These are phyloP conservation scores for Falciphora oryzae DNA, from an alignment of 2,329 filamentous ascomycete species.

Conservation along the genomic window DNA sequence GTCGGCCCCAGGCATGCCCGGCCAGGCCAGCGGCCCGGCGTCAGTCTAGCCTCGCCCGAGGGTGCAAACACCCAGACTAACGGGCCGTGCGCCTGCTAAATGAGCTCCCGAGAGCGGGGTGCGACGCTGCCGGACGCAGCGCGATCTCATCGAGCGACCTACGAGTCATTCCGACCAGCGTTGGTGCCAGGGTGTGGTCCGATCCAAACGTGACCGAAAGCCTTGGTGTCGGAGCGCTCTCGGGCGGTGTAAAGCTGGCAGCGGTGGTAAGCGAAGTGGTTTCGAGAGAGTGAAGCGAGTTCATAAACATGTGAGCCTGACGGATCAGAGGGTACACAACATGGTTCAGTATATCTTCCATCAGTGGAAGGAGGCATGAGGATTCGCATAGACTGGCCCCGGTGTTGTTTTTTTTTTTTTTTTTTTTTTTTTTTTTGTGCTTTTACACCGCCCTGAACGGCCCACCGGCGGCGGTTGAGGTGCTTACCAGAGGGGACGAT, in stretches of 20 bases:
- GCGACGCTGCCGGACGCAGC: neutral
- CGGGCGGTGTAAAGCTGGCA: neutral
- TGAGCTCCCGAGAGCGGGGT: neutral
- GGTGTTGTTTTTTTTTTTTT: neutral
- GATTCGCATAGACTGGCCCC: neutral
- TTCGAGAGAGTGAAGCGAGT: neutral
- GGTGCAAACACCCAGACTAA: conserved; percentile 51
- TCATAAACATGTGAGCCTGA: neutral
- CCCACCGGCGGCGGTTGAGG: neutral
- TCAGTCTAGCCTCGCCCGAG: conserved; percentile 49
- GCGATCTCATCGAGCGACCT: neutral
- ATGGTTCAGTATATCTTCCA: neutral
- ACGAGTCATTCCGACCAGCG: neutral
- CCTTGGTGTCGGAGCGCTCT: neutral
- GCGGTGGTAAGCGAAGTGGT: neutral
- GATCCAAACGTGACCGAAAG: neutral
- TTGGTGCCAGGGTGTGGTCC: neutral
- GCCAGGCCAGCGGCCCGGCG: conserved; percentile 53
- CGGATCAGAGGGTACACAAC: neutral
- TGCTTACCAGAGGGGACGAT: neutral
- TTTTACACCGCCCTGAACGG: neutral
- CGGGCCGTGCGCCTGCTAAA: conserved; percentile 52
- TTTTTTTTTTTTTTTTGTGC: neutral
- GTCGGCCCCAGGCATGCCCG: conserved; percentile 84
- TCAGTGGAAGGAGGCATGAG: neutral